phyloP scores from a whole-genome alignment of 495 filamentous ascomycete species.

The Aspergillus taichungensis region DNA sequence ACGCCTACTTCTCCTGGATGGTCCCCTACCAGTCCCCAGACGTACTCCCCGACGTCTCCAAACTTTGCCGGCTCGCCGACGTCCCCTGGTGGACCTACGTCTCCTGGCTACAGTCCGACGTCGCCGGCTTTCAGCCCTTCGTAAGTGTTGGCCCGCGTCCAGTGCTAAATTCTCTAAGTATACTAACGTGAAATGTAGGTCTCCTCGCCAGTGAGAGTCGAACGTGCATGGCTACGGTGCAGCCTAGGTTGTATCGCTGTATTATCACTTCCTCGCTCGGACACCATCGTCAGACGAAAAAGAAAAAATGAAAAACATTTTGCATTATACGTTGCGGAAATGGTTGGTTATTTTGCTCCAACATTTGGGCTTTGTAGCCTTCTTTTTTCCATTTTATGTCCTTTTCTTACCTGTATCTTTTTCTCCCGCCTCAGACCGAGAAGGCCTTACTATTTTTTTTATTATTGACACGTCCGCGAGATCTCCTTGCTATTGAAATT shows the following conservation, averaged over 20 bases:
- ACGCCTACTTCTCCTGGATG: constrained; percentile 65
- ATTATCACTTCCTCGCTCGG: constrained; percentile 27
- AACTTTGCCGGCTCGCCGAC: constrained; percentile 54
- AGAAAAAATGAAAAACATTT: constrained; percentile 32
- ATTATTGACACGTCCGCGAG: constrained; percentile 3
- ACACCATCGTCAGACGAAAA: constrained; percentile 10
- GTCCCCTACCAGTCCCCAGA: constrained; percentile 59
- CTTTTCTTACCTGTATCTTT: constrained; percentile 19
- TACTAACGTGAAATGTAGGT: constrained; percentile 31
- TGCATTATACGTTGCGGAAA: constrained; percentile 31
- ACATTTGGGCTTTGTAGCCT: constrained; percentile 28
- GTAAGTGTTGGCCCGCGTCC: constrained; percentile 17
- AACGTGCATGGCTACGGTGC: constrained; percentile 10
- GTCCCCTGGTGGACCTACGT: constrained; percentile 40
- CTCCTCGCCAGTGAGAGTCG: constrained; percentile 38
- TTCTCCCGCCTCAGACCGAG: constrained; percentile 4
- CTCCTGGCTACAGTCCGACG: constrained; percentile 50
- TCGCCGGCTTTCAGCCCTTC: constrained; percentile 41
- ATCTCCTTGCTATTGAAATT: constrained; percentile 13
- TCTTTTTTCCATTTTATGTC: constrained; percentile 12
- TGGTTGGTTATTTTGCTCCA: constrained; percentile 37
- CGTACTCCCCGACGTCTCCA: constrained; percentile 72
- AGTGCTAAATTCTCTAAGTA: not conserved
- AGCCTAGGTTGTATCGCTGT: constrained; percentile 31
- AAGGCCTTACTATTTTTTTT: constrained; percentile 12